Conservation (phyloP, 2,329 filamentous ascomycete species). For the Hymenoscyphus infarciens region DNA sequence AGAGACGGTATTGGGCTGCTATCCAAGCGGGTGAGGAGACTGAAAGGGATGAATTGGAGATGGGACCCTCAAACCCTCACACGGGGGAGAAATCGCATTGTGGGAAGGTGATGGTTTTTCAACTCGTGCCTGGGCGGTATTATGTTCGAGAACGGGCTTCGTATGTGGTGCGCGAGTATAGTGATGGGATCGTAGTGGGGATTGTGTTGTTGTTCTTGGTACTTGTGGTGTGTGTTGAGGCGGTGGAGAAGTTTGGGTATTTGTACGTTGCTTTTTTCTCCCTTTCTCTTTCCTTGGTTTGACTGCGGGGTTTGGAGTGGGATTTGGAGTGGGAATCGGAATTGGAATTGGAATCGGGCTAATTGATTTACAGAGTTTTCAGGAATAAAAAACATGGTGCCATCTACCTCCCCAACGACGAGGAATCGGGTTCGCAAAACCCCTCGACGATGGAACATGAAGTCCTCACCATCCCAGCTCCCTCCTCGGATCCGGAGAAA, state of each 20-base stretch:
- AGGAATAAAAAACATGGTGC: too few relatives aligned
- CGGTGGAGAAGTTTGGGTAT: constrained; percentile 22
- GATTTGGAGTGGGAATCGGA: too few relatives aligned
- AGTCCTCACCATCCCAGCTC: too few relatives aligned
- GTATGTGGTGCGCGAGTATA: constrained; percentile 22
- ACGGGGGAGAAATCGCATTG: neutral
- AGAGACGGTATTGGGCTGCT: constrained; percentile 26
- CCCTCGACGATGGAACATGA: too few relatives aligned
- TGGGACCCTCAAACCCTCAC: too few relatives aligned
- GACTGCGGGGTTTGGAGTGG: too few relatives aligned
- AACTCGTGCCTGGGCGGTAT: neutral
- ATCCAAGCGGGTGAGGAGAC: neutral
- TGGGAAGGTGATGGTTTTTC: neutral
- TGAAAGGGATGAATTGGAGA: neutral
- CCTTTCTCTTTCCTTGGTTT: too few relatives aligned
- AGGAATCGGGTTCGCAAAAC: too few relatives aligned
- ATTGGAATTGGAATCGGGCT: too few relatives aligned
- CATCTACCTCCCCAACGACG: too few relatives aligned
- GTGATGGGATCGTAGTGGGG: constrained; percentile 31
- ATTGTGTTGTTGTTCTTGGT: constrained; percentile 31
- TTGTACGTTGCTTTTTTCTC: constrained; percentile 18
- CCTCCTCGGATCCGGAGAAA: too few relatives aligned
- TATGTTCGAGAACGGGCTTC: constrained; percentile 2
- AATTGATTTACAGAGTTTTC: too few relatives aligned
- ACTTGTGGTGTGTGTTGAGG: constrained; percentile 27